Percentiles rank a stretch among this genome's conserved stretches.
Conservation (phyloP, 331 rosid genomes). For the Pyracantha coccinea region DNA sequence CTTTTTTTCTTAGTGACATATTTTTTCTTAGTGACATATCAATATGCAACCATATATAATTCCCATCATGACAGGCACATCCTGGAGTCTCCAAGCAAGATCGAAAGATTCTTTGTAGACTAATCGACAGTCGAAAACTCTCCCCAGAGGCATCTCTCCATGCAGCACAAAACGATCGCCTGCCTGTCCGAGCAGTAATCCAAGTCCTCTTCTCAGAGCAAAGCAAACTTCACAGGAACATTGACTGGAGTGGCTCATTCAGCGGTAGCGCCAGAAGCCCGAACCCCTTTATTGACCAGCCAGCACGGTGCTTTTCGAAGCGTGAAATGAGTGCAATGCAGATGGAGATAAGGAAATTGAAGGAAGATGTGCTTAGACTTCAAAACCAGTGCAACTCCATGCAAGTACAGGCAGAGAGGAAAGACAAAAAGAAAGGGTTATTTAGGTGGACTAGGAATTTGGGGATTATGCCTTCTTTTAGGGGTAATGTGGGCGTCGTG, state of each 20-base stretch:
- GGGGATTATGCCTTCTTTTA: conserved; percentile 23
- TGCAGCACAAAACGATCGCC: conserved; percentile 84
- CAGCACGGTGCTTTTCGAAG: conserved; percentile 48
- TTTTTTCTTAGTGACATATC: too few species aligned
- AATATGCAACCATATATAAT: too few species aligned
- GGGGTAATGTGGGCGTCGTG: conserved; percentile 12
- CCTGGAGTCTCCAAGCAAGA: conserved; percentile 64
- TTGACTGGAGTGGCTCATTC: conserved; percentile 82
- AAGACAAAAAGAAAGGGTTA: conserved; percentile 45
- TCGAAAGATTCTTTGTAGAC: conserved; percentile 58
- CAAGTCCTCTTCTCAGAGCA: conserved; percentile 86
- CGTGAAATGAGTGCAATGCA: conserved; percentile 57
- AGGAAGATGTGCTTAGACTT: conserved; percentile 64
- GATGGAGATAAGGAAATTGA: conserved; percentile 59
- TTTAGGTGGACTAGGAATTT: conserved; percentile 65
- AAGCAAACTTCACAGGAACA: conserved; percentile 39
- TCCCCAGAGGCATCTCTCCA: conserved; percentile 85
- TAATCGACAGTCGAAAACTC: conserved; percentile 78
- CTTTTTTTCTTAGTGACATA: too few species aligned
- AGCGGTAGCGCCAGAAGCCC: conserved; percentile 54
- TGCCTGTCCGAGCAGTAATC: conserved; percentile 84
- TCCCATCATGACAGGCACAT: conserved; percentile 51
- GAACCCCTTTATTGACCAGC: conserved; percentile 2
- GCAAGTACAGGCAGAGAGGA: conserved; percentile 61
- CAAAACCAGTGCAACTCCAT: conserved; percentile 56